These are phyloP conservation scores for Fusarium sp. DNA, from an alignment of 2,329 filamentous ascomycete species.

Conservation along the genomic window DNA sequence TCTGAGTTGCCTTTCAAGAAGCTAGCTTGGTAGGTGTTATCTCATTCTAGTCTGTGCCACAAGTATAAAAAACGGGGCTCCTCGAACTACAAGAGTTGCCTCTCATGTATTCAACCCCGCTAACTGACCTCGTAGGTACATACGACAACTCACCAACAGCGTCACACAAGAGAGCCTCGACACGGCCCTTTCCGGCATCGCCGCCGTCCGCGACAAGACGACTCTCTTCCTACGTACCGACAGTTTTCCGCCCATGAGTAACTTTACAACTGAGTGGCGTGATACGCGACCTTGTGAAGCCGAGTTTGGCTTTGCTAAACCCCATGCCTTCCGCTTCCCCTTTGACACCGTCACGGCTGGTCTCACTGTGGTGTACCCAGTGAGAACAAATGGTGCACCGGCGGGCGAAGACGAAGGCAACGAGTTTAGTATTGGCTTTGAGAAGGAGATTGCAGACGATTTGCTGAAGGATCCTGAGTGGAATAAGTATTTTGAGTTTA, in stretches of 20 bases:
- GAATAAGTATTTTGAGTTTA: constrained; percentile 56
- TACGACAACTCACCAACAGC: constrained; percentile 55
- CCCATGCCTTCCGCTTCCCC: constrained; percentile 51
- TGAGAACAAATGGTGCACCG: constrained; percentile 29
- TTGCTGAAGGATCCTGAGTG: constrained; percentile 55
- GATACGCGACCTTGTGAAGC: constrained; percentile 23
- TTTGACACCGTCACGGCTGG: constrained; percentile 49
- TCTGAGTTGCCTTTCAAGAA: background rate
- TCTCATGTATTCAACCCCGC: background rate
- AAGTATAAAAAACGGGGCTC: no score
- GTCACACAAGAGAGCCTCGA: constrained; percentile 51
- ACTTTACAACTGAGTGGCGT: constrained; percentile 51
- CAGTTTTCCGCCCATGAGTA: constrained; percentile 54
- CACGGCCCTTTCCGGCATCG: constrained; percentile 47
- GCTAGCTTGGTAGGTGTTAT: background rate
- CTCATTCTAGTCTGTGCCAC: background rate
- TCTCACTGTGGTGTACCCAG: constrained; percentile 50
- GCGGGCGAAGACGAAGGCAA: constrained; percentile 53
- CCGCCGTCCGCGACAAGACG: constrained; percentile 55
- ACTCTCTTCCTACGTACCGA: constrained; percentile 53
- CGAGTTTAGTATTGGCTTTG: constrained; percentile 53
- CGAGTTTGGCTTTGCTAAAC: constrained; percentile 56
- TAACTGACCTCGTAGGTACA: constrained; percentile 40
- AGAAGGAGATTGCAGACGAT: constrained; percentile 50
- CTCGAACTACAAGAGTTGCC: no score